A percentile compares a stretch with the other conserved stretches of the same genome.
phyloP scores from a whole-genome alignment of 2,329 filamentous ascomycete genomes.

The Coleophoma cylindrospora region DNA sequence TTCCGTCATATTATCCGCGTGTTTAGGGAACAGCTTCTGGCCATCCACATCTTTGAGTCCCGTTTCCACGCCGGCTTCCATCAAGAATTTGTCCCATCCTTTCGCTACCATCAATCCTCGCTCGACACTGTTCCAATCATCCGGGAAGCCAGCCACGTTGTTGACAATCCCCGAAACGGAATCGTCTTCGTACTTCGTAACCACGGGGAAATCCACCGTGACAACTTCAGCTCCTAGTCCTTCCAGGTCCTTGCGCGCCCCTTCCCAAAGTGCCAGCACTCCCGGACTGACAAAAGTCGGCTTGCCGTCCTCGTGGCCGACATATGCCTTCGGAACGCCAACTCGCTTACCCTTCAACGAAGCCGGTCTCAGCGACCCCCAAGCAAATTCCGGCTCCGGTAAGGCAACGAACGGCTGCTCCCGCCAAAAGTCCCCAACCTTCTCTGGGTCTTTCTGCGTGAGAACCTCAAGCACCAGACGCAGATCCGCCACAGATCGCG shows the following conservation, averaged over 20 bases:
- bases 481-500: constrained; percentile 44
- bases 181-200: constrained; percentile 20
- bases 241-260: constrained; percentile 22
- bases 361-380: constrained; percentile 25
- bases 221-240: constrained; percentile 25
- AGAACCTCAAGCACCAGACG: constrained; percentile 43
- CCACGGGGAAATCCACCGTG: constrained; percentile 27
- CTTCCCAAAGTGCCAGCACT: constrained; percentile 31
- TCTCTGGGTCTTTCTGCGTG: constrained; percentile 33
- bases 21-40: not conserved
- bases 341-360: constrained; percentile 39
- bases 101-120: not conserved
- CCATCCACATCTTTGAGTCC: not conserved
- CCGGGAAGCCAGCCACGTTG: not conserved
- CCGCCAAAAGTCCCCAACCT: constrained; percentile 47
- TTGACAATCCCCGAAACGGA: not conserved
- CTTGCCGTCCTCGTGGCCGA: constrained; percentile 33
- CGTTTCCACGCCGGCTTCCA: not conserved
- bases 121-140: not conserved
- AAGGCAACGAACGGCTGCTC: constrained; percentile 41
- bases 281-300: constrained; percentile 27
- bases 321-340: constrained; percentile 45
- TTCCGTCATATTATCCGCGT: not conserved
- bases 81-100: constrained; percentile 2
- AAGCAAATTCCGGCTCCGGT: constrained; percentile 26